Conservation (phyloP, 192 early-diverging fungal species). For the Rhizophagus clarus region DNA sequence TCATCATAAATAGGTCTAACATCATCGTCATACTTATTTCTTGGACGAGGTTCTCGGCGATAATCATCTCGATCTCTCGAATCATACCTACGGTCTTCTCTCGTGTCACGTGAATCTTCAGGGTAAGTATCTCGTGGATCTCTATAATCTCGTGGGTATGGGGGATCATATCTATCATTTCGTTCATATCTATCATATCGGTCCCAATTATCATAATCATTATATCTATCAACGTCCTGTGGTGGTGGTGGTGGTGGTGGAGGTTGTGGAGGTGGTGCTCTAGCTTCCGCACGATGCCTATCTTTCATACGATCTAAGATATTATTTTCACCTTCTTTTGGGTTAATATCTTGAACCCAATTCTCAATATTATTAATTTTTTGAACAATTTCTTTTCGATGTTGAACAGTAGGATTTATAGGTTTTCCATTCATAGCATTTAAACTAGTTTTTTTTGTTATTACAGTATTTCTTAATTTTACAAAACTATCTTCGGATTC, state of each 20-base stretch:
- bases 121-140: constrained; percentile 6
- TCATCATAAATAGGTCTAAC: constrained; percentile 1
- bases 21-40: neutral
- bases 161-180: neutral
- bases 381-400: constrained; percentile 12
- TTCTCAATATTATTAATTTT: constrained; percentile 20
- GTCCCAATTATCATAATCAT: neutral
- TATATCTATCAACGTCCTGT: constrained; percentile 18
- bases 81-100: constrained; percentile 12
- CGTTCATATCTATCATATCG: neutral
- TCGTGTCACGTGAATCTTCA: constrained; percentile 5
- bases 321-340: constrained; percentile 26
- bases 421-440: neutral
- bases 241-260: neutral
- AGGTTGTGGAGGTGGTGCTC: neutral
- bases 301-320: constrained; percentile 31
- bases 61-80: neutral
- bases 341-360: constrained; percentile 24
- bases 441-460: neutral
- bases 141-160: neutral
- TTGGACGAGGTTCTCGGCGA: neutral
- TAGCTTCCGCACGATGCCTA: constrained; percentile 19
- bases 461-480: neutral
- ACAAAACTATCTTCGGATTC: neutral
- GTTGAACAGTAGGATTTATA: neutral